Evolutionary conservation across 306 rosid genomes (phyloP), one percentile per base, ranked within the genome.

Genomic region (Inga laurina): DNA sequence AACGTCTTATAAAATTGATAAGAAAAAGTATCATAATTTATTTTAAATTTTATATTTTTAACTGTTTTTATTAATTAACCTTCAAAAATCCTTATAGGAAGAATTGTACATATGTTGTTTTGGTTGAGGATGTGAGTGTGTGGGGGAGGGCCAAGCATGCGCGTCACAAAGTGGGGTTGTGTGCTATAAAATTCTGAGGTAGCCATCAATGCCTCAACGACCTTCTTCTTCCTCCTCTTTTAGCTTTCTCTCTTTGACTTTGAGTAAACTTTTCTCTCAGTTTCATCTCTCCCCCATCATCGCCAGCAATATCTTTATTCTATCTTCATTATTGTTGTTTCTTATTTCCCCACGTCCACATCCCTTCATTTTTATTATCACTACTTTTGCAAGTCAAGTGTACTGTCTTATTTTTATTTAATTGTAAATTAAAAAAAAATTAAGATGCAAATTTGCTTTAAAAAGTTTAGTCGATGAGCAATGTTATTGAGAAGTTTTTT

Each of bases 271-370:
- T 84, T 73, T 84, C 35, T 19, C 27, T 41, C 24, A 34, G 68
- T 79, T 80, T 74, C 78, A 75, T 80, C 44, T 43, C 34, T 66
- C 34, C 37, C 51, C 22, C 59, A 69, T 80, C 35, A 79, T 79
- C 73, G n/a, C 83, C 41, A n/a, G 43, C 51, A 37, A 44, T 56
- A 37, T 30, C 22, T 79, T 72, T 78, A 15, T 65, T 74, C 1
- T 46, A 11, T 56, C 9, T 72, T 72, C 77, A 79, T 84, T 43
- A 12, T 57, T 57, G 12, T 10, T 24, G 3, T 61, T 24, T 61
- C 67, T 66, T 24, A 16, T 66, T 45, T 61, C 2, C 8, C 19
- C 34, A 54, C 18, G 86, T 74, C 81, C 74, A 74, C 62, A 19
- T 44, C 77, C 8, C 22, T 32, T 35, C 56, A 79, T 52, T 79